Base-by-base conservation (phyloP, 805 yeast species). In the Saturnispora halmiae region DNA sequence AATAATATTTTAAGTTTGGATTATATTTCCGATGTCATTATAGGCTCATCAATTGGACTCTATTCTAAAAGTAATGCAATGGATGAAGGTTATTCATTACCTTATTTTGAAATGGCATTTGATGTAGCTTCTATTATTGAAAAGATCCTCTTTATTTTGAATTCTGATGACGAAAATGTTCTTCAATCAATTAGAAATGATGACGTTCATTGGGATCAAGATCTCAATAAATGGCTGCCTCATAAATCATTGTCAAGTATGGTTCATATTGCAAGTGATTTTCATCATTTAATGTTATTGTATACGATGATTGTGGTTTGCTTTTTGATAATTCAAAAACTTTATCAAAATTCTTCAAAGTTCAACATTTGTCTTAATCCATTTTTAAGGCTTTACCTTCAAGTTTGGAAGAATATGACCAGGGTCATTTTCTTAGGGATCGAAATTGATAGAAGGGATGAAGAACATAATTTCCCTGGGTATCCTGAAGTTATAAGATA, bases 391-490 rank as follows among this genome's bases (percentile, higher is more conserved):
- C 65, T 68, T 35, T 71, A 77, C 45, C 59, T 79, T 8, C 72
- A 73, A 35, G 52, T 75, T 5, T 82, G 92, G 90, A 77, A 79
- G 49, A 68, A 73, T 31, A 74, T 76, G 50, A 78, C 87, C 2
- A 69, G 69, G 44, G 66, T 77, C 2, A 67, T 82, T 1, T 56
- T 73, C 8, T 57, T 76, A 6, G 84, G 85, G 0, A 58, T 82
- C 6, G 82, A 78, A 49, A 67, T 75, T 26, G 81, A 75, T 51
- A 56, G 79, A 46, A 48, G 68, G 39, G 67, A 68, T 41, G 79
- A 72, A 51, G 66, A 63, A 32, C 54, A 54, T 4, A 59, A 59
- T 22, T 65, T 56, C 35, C 58, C 59, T 2, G 62, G 61, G 6
- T 61, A 61, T 40, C 81, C 82, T 6, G 56, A 63, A 27, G 52